Base-by-base conservation (phyloP, 371 early-diverging fungal species). In the Zychaea mexicana region DNA sequence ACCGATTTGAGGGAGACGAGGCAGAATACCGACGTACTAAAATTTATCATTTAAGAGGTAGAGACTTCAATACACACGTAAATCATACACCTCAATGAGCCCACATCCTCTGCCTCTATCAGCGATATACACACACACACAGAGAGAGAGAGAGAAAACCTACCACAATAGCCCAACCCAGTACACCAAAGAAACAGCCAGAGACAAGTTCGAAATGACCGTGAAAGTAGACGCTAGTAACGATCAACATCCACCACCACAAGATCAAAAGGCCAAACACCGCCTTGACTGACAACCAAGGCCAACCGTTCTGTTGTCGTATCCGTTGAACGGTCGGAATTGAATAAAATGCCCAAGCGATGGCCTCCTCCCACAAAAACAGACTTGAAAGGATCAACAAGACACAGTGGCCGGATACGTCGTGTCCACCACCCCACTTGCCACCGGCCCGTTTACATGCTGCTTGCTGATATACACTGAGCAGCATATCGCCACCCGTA, bases 381-480 rank as follows among this genome's bases (percentile, higher is more conserved):
- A 96, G 77, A 32, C 87, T 89, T 19, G 92, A 82, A 69, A 95
- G 96, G 27, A 93, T 86, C 65, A 96, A 70, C 62, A 96, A 68
- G 55, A 97, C 87, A 71, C 94, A 94, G 72, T 97, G 97, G 4
- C 97, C 97, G 0, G 92, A 92, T 17, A 95, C 80, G 75, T 95
- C 95, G 61, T 91, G 82, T 10, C 94, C 94, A 33, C 89, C 90
- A 15, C 62, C 30, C 94, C 95, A 95, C 17, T 60, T 59, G 13
- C 94, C 94, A 8, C 93, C 93, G n/a, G 79, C 66, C 3, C 64
- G 49, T 28, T 85, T 74, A 71, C 95, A 94, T 4, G 67, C 64
- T 3, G 68, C 63, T 32, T 77, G 79, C 28, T 73, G 63, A 38
- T 73, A 67, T 2, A 78, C 66, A 45, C 55, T 31, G 1, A 55